A percentile compares a stretch with the other conserved stretches of the same genome.
phyloP scores from a whole-genome alignment of 2,329 filamentous ascomycete species.

The Periconia sp. region DNA sequence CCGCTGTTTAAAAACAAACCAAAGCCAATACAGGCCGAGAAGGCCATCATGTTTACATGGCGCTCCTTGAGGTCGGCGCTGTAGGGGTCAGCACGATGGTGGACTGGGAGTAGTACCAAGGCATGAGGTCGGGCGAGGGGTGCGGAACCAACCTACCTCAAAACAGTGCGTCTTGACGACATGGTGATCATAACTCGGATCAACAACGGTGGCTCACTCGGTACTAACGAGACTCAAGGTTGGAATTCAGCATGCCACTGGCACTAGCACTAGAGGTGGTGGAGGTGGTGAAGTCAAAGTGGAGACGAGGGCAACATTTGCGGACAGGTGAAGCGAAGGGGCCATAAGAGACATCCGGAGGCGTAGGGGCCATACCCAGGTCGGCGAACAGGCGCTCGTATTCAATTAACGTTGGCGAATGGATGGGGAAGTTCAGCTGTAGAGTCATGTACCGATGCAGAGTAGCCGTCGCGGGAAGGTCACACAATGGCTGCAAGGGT shows the following conservation, averaged over 20 bases:
- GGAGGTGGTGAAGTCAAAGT: constrained; percentile 5
- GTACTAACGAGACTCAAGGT: constrained; percentile 7
- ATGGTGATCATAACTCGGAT: constrained; percentile 14
- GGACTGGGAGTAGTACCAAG: no score
- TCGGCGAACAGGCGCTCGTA: constrained; percentile 19
- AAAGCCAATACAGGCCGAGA: constrained; percentile 39
- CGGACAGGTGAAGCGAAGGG: background rate
- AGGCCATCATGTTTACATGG: constrained; percentile 43
- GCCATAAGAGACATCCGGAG: constrained; percentile 6
- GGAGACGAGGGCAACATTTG: constrained; percentile 11
- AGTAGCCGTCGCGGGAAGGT: constrained; percentile 12
- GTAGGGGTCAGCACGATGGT: background rate
- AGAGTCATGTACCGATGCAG: background rate
- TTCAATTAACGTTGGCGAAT: constrained; percentile 14
- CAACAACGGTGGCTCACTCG: background rate
- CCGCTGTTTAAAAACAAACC: constrained; percentile 43
- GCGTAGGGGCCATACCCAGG: constrained; percentile 15
- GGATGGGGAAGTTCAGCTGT: constrained; percentile 16
- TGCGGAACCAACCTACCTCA: constrained; percentile 16
- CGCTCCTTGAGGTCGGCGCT: constrained; percentile 29
- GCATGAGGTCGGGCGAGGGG: no score
- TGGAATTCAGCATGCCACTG: background rate
- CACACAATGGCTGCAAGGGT: constrained; percentile 13
- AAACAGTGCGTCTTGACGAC: constrained; percentile 26
- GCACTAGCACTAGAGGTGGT: constrained; percentile 3